Base-by-base conservation (phyloP, 164 flowering plant species). In the Brasenia schreberi region DNA sequence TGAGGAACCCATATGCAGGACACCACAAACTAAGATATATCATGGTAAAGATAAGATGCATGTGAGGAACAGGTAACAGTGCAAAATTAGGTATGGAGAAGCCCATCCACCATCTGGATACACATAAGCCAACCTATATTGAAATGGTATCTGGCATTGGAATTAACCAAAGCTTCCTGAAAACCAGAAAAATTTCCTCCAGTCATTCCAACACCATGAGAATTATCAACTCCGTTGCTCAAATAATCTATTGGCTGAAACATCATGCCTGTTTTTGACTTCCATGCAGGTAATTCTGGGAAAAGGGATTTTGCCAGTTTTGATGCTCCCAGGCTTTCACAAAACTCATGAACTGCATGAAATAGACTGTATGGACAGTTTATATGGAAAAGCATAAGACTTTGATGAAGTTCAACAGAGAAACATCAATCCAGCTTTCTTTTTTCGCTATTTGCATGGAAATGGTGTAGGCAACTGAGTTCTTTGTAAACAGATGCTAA, bases 231-330 rank as follows among this genome's bases (percentile, higher is more conserved):
- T 63, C 72, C 81, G 68, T 71, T 77, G 59, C 45, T 72, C 76
- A 74, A 70, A 74, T 68, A 68, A 74, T 62, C 80, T 79, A 73
- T 82, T 72, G 71, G 78, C 71, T 80, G 84, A 77, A 72, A 69
- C 68, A 66, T 56, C 61, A 74, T 72, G 81, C 69, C 77, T 71
- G 66, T 76, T 82, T 80, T 71, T 70, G 79, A 81, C 64, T 71
- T 70, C 72, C 65, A 74, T 71, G 72, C 77, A 62, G 80, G 88
- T 78, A 82, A 68, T 77, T 89, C 79, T 71, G 83, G 84, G 83
- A 88, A 87, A 67, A 92, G 92, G 79, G 92, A 87, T 81, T 81
- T 82, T 82, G 96, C 96, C 98, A 92, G 73, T 68, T 78, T 64
- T 61, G 96, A 92, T 80, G 74, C 96, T 84, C 87, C 90, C 75